Percentiles rank a stretch among this genome's conserved stretches.
phyloP scores from a whole-genome alignment of 2,329 filamentous ascomycete species.

The Lachnellula suecica region DNA sequence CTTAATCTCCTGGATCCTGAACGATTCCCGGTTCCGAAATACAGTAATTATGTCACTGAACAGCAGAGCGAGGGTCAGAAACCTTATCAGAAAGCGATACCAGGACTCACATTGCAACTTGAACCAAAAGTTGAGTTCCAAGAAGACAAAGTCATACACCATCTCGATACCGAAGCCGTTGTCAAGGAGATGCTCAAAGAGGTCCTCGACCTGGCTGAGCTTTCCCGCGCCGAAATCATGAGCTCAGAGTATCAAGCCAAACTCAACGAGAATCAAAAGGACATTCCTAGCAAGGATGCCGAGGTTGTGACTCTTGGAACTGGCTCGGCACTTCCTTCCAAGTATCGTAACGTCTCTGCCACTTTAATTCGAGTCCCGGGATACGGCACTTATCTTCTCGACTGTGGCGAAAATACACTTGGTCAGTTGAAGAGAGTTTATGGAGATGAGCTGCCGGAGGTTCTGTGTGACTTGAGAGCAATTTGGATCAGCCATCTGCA shows the following conservation, averaged over 20 bases:
- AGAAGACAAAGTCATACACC: slow-evolving; percentile 45
- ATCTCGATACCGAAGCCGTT: slow-evolving; percentile 48
- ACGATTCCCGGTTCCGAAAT: slow-evolving; percentile 70
- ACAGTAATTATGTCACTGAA: slow-evolving; percentile 44
- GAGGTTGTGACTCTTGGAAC: slow-evolving; percentile 89
- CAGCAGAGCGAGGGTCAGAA: slow-evolving; percentile 1
- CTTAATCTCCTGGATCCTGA: slow-evolving; percentile 71
- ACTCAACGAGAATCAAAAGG: slow-evolving; percentile 54
- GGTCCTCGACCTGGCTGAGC: slow-evolving; percentile 52
- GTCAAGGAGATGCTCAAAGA: slow-evolving; percentile 38
- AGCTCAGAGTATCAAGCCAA: slow-evolving; percentile 46
- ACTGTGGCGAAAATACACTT: slow-evolving; percentile 89
- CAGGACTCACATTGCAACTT: slow-evolving; percentile 24
- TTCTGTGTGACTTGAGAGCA: slow-evolving; percentile 75
- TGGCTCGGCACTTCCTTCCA: slow-evolving; percentile 85
- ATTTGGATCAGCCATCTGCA: slow-evolving; percentile 96
- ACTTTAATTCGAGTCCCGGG: slow-evolving; percentile 83
- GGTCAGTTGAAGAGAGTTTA: slow-evolving; percentile 82
- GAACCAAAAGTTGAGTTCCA: slow-evolving; percentile 35
- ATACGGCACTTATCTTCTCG: slow-evolving; percentile 84
- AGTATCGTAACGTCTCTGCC: slow-evolving; percentile 91
- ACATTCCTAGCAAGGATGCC: slow-evolving; percentile 71
- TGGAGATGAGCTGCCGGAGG: slow-evolving; percentile 61
- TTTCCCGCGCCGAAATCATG: slow-evolving; percentile 41
- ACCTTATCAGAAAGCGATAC: slow-evolving; percentile 23